phyloP scores from a whole-genome alignment of 805 yeast species.

The Monosporozyma servazzii region DNA sequence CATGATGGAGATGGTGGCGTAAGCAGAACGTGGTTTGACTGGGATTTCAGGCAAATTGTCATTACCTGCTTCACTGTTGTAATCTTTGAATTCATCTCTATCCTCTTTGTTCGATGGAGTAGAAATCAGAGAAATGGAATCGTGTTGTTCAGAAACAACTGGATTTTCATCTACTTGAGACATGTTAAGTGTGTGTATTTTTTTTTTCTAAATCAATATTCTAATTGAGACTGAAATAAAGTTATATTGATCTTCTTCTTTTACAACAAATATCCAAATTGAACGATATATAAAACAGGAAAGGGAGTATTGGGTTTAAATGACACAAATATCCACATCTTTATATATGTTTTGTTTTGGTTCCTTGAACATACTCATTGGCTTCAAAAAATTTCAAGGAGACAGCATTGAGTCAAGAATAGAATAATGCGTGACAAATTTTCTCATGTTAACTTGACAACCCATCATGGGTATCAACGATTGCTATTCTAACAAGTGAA shows the following conservation, averaged over 20 bases:
- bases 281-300: not conserved
- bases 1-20: slow-evolving; percentile 26
- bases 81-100: slow-evolving; percentile 19
- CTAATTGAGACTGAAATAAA: not conserved
- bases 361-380: no score
- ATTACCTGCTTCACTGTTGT: slow-evolving; percentile 8
- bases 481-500: no score
- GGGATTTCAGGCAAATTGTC: slow-evolving; percentile 19
- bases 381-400: no score
- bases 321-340: not conserved
- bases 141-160: not conserved
- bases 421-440: no score
- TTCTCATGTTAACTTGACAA: no score
- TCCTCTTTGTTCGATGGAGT: slow-evolving; percentile 27
- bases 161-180: not conserved
- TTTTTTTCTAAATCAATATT: no score
- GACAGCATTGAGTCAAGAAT: no score
- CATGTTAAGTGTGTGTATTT: not conserved
- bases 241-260: not conserved
- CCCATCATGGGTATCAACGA: no score
- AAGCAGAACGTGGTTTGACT: slow-evolving; percentile 31
- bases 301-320: no score
- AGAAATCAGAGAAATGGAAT: slow-evolving; percentile 17
- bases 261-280: no score
- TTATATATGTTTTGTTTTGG: no score